Evolutionary conservation across 2,329 filamentous ascomycete species (phyloP).

Genomic region (Chrysosporium queenslandicum): DNA sequence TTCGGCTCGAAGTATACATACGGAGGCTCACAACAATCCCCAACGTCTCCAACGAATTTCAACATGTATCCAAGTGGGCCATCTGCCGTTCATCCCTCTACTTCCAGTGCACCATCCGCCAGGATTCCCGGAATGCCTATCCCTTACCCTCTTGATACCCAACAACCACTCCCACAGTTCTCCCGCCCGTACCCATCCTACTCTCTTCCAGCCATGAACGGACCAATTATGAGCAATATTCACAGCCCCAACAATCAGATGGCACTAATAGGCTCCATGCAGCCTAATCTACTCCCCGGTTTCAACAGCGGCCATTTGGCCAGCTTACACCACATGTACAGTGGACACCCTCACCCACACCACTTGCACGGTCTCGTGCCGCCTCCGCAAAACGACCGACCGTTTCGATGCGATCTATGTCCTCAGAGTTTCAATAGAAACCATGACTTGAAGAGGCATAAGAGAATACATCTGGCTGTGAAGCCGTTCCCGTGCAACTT

Average conservation of each 20-base stretch:
- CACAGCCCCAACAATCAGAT: slow-evolving; percentile 63
- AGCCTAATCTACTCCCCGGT: slow-evolving; percentile 46
- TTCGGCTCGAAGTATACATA: slow-evolving; percentile 43
- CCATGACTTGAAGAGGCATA: slow-evolving; percentile 91
- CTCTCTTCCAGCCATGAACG: slow-evolving; percentile 52
- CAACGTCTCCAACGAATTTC: slow-evolving; percentile 42
- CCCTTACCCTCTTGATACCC: slow-evolving; percentile 30
- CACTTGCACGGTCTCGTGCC: slow-evolving; percentile 42
- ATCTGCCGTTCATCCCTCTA: slow-evolving; percentile 33
- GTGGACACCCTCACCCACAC: slow-evolving; percentile 26
- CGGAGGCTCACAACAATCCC: slow-evolving; percentile 35
- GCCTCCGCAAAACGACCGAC: slow-evolving; percentile 60
- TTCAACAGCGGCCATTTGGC: slow-evolving; percentile 54
- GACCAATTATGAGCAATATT: slow-evolving; percentile 67
- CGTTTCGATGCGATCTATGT: slow-evolving; percentile 90
- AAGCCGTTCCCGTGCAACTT: slow-evolving; percentile 89
- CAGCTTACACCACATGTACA: slow-evolving; percentile 44
- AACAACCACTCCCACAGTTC: slow-evolving; percentile 29
- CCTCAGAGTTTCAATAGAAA: slow-evolving; percentile 92
- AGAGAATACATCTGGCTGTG: slow-evolving; percentile 84
- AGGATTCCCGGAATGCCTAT: slow-evolving; percentile 49
- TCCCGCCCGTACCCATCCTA: slow-evolving; percentile 43
- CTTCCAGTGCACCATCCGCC: slow-evolving; percentile 29
- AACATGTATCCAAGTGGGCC: slow-evolving; percentile 25
- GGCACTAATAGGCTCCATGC: slow-evolving; percentile 55